Conservation (phyloP, 169 alveolate genomes). For the Plasmodium malariae region DNA sequence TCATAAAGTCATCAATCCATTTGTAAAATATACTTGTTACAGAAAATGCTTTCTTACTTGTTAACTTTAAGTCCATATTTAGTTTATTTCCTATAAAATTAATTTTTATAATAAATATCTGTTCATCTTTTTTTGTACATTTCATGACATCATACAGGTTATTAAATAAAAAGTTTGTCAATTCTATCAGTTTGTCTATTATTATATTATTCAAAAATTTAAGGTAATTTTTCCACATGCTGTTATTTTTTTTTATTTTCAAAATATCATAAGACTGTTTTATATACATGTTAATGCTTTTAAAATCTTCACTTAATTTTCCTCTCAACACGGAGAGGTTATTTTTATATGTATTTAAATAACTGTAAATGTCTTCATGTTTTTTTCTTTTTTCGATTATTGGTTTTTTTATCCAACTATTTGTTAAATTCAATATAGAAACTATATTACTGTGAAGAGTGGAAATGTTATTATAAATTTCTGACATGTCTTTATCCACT, state of each 20-base stretch:
- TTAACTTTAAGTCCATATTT: slow-evolving; percentile 52
- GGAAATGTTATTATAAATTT: slow-evolving; percentile 37
- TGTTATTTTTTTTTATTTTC: slow-evolving; percentile 88
- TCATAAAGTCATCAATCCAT: slow-evolving; percentile 66
- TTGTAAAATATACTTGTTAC: slow-evolving; percentile 49
- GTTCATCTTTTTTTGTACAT: slow-evolving; percentile 32
- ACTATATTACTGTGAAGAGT: slow-evolving; percentile 38
- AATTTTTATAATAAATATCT: slow-evolving; percentile 39
- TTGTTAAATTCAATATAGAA: slow-evolving; percentile 46
- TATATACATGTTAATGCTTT: slow-evolving; percentile 85
- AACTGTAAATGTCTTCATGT: slow-evolving; percentile 78
- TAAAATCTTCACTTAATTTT: slow-evolving; percentile 84
- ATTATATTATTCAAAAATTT: slow-evolving; percentile 90
- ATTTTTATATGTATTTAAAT: slow-evolving; percentile 83
- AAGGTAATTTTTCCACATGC: slow-evolving; percentile 91
- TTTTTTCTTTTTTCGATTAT: slow-evolving; percentile 87
- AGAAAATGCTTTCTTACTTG: slow-evolving; percentile 34
- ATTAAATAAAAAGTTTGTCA: slow-evolving; percentile 26
- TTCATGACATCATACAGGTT: slow-evolving; percentile 39
- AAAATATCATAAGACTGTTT: slow-evolving; percentile 91
- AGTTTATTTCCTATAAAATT: slow-evolving; percentile 34
- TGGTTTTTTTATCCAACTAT: slow-evolving; percentile 67
- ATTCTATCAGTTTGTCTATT: slow-evolving; percentile 81
- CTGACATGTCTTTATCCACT: slow-evolving; percentile 70
- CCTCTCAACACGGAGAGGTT: slow-evolving; percentile 80